phyloP scores from a whole-genome alignment of 352 stramenopile species.

The Sclerospora graminicola region DNA sequence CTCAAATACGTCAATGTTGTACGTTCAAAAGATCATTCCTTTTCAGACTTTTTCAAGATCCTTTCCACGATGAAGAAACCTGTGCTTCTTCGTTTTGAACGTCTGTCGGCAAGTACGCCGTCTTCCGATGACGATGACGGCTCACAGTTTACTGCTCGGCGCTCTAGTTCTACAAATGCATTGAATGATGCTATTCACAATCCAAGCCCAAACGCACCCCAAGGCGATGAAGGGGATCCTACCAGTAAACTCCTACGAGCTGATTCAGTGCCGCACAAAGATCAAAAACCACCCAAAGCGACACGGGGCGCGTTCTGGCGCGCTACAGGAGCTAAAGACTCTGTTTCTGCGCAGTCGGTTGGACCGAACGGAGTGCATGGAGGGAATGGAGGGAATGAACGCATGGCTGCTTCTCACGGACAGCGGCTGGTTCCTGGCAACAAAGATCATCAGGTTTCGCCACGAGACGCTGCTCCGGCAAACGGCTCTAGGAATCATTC shows the following conservation, averaged over 20 bases:
- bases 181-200: conserved; percentile 18
- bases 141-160: conserved; percentile 31
- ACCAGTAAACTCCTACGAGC: conserved; percentile 34
- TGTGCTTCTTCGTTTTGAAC: conserved; percentile 76
- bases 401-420: conserved; percentile 6
- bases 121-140: conserved; percentile 39
- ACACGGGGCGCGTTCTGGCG: conserved; percentile 57
- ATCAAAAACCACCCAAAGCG: conserved; percentile 32
- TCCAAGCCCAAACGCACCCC: conserved; percentile 19
- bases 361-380: conserved; percentile 4
- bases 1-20: conserved; percentile 83
- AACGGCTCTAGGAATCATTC: conserved; percentile 1
- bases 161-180: conserved; percentile 35
- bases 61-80: conserved; percentile 86
- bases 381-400: conserved; percentile 8
- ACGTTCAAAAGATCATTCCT: conserved; percentile 79
- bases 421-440: conserved; percentile 9
- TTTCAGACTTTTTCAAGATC: conserved; percentile 86
- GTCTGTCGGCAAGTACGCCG: conserved; percentile 31
- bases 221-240: conserved; percentile 11
- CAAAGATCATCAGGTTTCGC: conserved; percentile 32
- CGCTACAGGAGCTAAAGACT: conserved; percentile 30
- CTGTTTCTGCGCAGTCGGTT: conserved; percentile 5
- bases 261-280: conserved; percentile 46
- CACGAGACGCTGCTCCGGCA: conserved; percentile 11